Evolutionary conservation across 768 basidiomycete genomes (phyloP), one percentile per base, ranked within the genome.

Genomic region (Dioszegia hungarica): DNA sequence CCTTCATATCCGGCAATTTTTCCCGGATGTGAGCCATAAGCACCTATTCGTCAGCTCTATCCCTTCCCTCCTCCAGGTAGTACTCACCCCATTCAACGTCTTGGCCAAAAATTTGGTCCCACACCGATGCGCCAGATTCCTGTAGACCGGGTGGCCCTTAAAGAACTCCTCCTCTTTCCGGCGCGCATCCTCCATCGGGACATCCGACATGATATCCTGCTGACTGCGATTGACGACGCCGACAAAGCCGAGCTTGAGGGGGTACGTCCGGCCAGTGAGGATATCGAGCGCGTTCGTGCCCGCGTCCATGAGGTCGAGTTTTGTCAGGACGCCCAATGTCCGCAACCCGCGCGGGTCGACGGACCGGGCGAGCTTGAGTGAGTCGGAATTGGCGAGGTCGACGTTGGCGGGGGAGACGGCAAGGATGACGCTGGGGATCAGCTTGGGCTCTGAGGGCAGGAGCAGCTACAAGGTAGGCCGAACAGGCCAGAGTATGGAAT

Each of bases 1-100:
- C 95, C 76, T 99, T 99, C 95, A 99, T 98, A 76, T 99, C 95
- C 0, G 95, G 95, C 34, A 99, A 82, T 77, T 98, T 99, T 71
- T 99, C 95, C 57, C 95, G 85, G 62, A 99, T 98, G 73, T 99
- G 95, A 74, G 89, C 90, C 83, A 99, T 86, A 59, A 99, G 78
- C 29, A 97, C 91, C 89, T 80, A 46, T 2, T 24, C n/a, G 20
- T 38, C 57, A 50, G 49, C 52, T 19, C 52, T 15, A 19, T 36
- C 14, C 11, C 15, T 29, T 14, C 8, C 6, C n/a, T n/a, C 19
- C 25, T 24, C 52, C 31, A 38, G 15, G 28, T 10, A 15, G 19
- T 4, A 56, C 82, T 47, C 53, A 92, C 93, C 80, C 91, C 88
- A 68, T 99, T 98, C 54, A 99, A 80, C 14, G 88, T 88, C 79